These are phyloP conservation scores for Fraxinus albicans DNA, from an alignment of 305 asterid genomes.

Conservation along the genomic window DNA sequence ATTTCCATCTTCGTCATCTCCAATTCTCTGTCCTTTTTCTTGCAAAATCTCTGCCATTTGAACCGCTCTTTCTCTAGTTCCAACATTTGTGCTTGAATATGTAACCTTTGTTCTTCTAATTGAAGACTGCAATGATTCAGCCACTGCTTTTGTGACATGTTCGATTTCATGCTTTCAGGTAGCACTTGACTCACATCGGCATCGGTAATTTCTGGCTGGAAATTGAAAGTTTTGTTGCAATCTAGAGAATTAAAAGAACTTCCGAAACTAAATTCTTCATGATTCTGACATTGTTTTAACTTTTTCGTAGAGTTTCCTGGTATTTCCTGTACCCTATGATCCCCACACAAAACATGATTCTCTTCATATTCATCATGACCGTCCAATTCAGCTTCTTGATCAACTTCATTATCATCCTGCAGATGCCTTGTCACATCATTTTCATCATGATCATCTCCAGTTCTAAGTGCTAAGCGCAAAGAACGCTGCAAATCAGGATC, in stretches of 20 bases:
- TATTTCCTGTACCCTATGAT: conserved; percentile 27
- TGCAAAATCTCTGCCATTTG: conserved; percentile 73
- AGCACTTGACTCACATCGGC: conserved; percentile 35
- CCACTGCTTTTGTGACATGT: conserved; percentile 40
- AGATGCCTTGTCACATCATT: conserved; percentile 33
- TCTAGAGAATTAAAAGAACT: conserved; percentile 19
- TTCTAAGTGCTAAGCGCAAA: conserved; percentile 60
- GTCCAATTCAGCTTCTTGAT: conserved; percentile 48
- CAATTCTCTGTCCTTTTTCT: conserved; percentile 66
- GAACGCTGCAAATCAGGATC: conserved; percentile 83
- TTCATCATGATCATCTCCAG: conserved; percentile 57
- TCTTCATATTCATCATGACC: conserved; percentile 53
- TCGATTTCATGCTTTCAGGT: conserved; percentile 33
- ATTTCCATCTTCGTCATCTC: conserved; percentile 62
- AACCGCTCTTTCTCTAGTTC: conserved; percentile 77
- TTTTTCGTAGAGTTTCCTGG: conserved; percentile 35
- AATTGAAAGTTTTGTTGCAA: conserved; percentile 27
- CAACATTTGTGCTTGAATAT: conserved; percentile 61
- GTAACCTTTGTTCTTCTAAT: conserved; percentile 60
- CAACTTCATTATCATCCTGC: conserved; percentile 34
- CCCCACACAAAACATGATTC: conserved; percentile 30
- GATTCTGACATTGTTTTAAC: conserved; percentile 34
- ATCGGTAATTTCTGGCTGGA: conserved; percentile 31
- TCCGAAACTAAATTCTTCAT: conserved; percentile 24
- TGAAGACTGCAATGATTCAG: conserved; percentile 40